Evolutionary conservation across 331 rosid species (phyloP).

Genomic region (Quercus phellos): DNA sequence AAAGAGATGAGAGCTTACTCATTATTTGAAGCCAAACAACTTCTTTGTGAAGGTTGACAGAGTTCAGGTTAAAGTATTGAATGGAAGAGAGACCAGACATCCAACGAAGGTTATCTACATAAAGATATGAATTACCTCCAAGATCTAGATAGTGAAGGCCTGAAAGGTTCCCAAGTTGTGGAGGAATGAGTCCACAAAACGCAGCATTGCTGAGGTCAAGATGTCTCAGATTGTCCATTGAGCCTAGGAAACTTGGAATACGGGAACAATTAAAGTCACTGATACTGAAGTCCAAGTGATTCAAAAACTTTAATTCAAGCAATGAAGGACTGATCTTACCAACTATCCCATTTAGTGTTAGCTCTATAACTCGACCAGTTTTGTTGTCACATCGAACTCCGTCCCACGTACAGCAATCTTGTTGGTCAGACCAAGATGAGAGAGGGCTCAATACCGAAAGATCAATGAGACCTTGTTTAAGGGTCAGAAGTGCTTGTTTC

Average conservation of each 20-base stretch:
- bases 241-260: constrained; percentile 31
- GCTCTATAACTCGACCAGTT: constrained; percentile 18
- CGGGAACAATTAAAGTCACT: constrained; percentile 7
- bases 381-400: constrained; percentile 26
- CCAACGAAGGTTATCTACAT: constrained; percentile 11
- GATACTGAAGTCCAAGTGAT: constrained; percentile 19
- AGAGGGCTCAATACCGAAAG: constrained; percentile 14
- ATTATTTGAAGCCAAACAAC: constrained; percentile 11
- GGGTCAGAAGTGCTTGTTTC: constrained; percentile 29
- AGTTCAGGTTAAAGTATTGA: constrained; percentile 6
- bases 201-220: constrained; percentile 28
- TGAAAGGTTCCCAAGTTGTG: too few relatives aligned
- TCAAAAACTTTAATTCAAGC: constrained; percentile 17
- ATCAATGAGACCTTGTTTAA: constrained; percentile 26
- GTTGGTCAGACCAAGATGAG: constrained; percentile 29
- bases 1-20: constrained; percentile 18
- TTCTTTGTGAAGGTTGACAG: background rate
- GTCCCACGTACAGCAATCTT: constrained; percentile 32
- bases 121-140: background rate
- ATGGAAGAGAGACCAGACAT: constrained; percentile 19
- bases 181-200: background rate
- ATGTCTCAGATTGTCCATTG: constrained; percentile 19
- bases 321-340: constrained; percentile 35
- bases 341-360: constrained; percentile 11
- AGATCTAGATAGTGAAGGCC: too few relatives aligned